phyloP scores from a whole-genome alignment of 2,329 filamentous ascomycete genomes.

The Lachnellula willkommii region DNA sequence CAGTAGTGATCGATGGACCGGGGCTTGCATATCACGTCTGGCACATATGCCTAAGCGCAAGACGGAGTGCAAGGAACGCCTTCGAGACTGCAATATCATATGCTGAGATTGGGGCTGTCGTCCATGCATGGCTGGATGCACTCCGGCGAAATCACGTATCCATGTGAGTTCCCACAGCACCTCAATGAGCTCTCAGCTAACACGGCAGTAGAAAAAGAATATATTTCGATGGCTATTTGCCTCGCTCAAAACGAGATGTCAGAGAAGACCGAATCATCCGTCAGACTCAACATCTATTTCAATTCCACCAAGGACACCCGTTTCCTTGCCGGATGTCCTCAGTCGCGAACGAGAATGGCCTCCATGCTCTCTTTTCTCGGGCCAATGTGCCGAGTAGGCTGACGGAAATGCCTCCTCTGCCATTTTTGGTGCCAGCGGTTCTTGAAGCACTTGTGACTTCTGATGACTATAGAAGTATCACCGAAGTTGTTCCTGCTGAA shows the following conservation, averaged over 20 bases:
- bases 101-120: conserved; percentile 52
- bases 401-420: conserved; percentile 38
- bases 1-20: conserved; percentile 68
- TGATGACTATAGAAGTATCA: conserved; percentile 37
- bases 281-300: conserved; percentile 22
- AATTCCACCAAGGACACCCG: conserved; percentile 21
- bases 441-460: conserved; percentile 61
- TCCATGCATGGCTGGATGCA: conserved; percentile 57
- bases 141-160: conserved; percentile 48
- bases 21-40: conserved; percentile 71
- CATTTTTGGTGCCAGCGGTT: conserved; percentile 73
- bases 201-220: conserved; percentile 52
- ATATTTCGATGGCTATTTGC: conserved; percentile 82
- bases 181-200: conserved; percentile 10
- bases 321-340: conserved; percentile 13
- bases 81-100: conserved; percentile 56
- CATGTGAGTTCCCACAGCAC: conserved; percentile 45
- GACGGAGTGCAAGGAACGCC: conserved; percentile 37
- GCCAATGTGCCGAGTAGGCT: conserved; percentile 13
- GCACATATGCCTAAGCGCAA: conserved; percentile 45
- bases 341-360: conserved; percentile 2
- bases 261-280: conserved; percentile 22
- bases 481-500: conserved; percentile 69
- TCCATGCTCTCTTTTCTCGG: conserved; percentile 21
- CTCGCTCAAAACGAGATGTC: conserved; percentile 36